Evolutionary conservation across 2,329 filamentous ascomycete species (phyloP), one percentile per base, ranked within the genome.

Genomic region (Meredithiella fracta): DNA sequence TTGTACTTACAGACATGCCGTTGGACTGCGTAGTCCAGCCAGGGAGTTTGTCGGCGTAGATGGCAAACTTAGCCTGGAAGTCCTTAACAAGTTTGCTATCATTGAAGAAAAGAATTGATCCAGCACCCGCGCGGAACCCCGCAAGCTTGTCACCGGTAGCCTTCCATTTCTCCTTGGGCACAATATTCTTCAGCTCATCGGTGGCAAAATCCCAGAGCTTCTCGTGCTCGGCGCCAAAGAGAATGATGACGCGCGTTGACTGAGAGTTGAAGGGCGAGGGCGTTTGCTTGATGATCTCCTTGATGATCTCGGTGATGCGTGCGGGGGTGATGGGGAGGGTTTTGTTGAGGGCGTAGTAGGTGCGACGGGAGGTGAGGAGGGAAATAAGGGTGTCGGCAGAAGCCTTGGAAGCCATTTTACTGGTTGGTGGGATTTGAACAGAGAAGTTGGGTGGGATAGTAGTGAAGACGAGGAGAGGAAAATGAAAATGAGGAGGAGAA

Each of bases 221-320:
- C 64, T 89, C 82, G 73, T 96, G 90, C 69, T 95, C 85, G 60
- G 77, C 78, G 64, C 85, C 83, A 64, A 92, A 76, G 55, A 96
- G 79, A 53, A 95, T 77, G 51, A 94, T 77, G 58, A 85, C 71
- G 59, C 90, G 83, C 62, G 86, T 84, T 62, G 81, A 81, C 73
- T 95, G 90, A 44, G 81, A 85, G 80, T 96, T 95, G 82, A 95
- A 96, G 61, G 83, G 81, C 54, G 79, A 84, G 44, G 90, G 90
- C 1, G 83, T 75, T 67, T 88, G 75, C 59, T 79, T 72, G 62
- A 92, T 73, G 55, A 80, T 74, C 62, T 79, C 67, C 67, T 74
- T 71, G 67, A 82, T 76, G 65, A 90, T 78, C 63, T 85, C 77
- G 64, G 78, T 70, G 68, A 90, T 73, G 64, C 77, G 73, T 62